These are phyloP conservation scores for Cenchrus fungigraminus DNA, from an alignment of 176 grass and related monocot genomes.

Conservation along the genomic window DNA sequence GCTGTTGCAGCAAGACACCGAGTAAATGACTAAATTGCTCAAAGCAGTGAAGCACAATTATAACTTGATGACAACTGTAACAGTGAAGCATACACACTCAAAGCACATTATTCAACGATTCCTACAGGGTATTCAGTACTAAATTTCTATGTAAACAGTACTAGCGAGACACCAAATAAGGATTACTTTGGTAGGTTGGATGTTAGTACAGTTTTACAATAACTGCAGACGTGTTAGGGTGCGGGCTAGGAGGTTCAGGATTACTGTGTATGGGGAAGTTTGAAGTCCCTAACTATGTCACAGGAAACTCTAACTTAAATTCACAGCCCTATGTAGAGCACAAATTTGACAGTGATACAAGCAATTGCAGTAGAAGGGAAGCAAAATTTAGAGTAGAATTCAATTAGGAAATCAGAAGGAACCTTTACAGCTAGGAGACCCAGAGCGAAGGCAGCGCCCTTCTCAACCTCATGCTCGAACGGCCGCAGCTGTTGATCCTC, in stretches of 20 bases:
- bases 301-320: slow-evolving; percentile 1
- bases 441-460: slow-evolving; percentile 92
- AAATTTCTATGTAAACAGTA: not conserved
- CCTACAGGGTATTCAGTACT: not conserved
- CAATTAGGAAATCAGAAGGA: slow-evolving; percentile 16
- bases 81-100: not conserved
- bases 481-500: slow-evolving; percentile 61
- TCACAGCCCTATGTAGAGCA: not conserved
- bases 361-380: slow-evolving; percentile 21
- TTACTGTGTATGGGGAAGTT: not conserved
- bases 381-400: slow-evolving; percentile 4
- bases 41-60: not conserved
- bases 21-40: slow-evolving; percentile 27
- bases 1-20: slow-evolving; percentile 60
- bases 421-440: slow-evolving; percentile 99
- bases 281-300: not conserved
- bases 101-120: slow-evolving; percentile 11
- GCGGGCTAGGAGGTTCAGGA: not conserved
- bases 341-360: slow-evolving; percentile 10
- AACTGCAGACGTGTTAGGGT: not conserved
- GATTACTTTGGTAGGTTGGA: not conserved
- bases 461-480: slow-evolving; percentile 97
- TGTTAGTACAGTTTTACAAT: slow-evolving; percentile 21
- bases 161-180: not conserved
- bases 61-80: slow-evolving; percentile 20